Evolutionary conservation across 352 stramenopile species (phyloP).

Genomic region (Globisporangium heterothallicum): DNA sequence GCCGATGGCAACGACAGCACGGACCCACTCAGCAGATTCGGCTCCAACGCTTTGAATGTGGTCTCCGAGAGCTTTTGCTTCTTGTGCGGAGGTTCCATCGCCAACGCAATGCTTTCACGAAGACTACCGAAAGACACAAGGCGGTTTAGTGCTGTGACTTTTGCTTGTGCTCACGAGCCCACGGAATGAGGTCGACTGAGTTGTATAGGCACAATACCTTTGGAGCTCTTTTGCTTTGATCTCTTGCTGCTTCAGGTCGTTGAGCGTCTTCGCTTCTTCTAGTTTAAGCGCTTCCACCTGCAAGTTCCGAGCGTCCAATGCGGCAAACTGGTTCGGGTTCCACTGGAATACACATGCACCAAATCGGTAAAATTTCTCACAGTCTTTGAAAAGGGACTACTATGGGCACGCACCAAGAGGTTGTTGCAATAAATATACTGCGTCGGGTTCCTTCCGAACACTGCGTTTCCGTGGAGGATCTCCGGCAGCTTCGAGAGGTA

Average conservation of each 20-base stretch:
- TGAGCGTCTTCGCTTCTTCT: not conserved
- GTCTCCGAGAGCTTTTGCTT: conserved; percentile 31
- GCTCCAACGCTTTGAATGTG: conserved; percentile 16
- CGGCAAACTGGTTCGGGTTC: not conserved
- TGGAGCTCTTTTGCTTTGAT: conserved; percentile 5
- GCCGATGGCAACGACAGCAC: conserved; percentile 3
- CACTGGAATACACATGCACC: conserved; percentile 4
- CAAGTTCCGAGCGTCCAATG: conserved; percentile 4
- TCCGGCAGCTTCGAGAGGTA: conserved; percentile 54
- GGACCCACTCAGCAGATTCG: not conserved
- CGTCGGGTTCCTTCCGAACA: conserved; percentile 55
- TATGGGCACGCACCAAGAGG: conserved; percentile 34
- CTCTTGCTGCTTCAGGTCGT: conserved; percentile 4
- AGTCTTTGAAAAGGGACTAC: not conserved
- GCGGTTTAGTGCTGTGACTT: too few relatives aligned
- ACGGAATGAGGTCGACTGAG: too few relatives aligned
- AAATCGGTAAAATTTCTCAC: not conserved
- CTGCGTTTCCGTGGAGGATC: conserved; percentile 49
- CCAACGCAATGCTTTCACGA: conserved; percentile 8
- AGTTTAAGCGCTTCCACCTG: conserved; percentile 23
- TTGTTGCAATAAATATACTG: conserved; percentile 81
- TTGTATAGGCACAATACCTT: too few relatives aligned
- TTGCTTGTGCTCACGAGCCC: too few relatives aligned
- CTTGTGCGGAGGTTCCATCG: conserved; percentile 30
- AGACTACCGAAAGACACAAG: conserved; percentile 13